A percentile compares a stretch with the other conserved stretches of the same genome.
phyloP scores from a whole-genome alignment of 2,329 filamentous ascomycete genomes.

The Colletotrichum sp. region DNA sequence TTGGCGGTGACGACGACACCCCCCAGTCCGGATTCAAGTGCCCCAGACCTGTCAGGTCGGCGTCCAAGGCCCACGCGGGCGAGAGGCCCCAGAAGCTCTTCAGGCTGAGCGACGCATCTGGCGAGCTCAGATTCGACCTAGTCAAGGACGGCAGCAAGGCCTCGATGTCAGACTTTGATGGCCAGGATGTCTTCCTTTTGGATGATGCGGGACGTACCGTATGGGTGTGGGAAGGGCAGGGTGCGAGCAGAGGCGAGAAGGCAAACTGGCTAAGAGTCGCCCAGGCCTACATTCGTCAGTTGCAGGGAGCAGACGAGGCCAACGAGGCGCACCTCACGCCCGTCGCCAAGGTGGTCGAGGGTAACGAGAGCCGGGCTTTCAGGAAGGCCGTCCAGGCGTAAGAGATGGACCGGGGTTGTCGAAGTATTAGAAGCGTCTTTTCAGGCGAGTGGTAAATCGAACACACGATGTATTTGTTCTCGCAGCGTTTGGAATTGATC shows the following conservation, averaged over 20 bases:
- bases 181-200: constrained; percentile 66
- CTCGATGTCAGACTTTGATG: constrained; percentile 54
- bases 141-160: constrained; percentile 60
- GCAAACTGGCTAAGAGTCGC: constrained; percentile 64
- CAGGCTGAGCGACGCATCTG: constrained; percentile 66
- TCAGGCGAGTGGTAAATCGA: neutral
- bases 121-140: constrained; percentile 60
- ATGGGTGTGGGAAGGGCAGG: constrained; percentile 71
- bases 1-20: constrained; percentile 52
- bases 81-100: constrained; percentile 53
- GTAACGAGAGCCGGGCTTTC: constrained; percentile 60
- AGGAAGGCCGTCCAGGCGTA: constrained; percentile 46
- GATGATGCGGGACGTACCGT: constrained; percentile 61
- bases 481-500: neutral
- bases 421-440: neutral
- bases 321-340: constrained; percentile 48
- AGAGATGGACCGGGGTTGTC: neutral
- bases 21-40: constrained; percentile 43
- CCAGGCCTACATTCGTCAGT: constrained; percentile 56
- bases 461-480: neutral
- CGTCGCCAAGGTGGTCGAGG: constrained; percentile 62
- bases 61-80: constrained; percentile 20
- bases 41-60: constrained; percentile 42
- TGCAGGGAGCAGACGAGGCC: constrained; percentile 36
- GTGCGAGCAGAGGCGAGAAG: constrained; percentile 63